Percentiles rank a stretch among this genome's conserved stretches.
Evolutionary conservation across 75 land plant genomes (phyloP).

Genomic region (Ceratopteris richardii): DNA sequence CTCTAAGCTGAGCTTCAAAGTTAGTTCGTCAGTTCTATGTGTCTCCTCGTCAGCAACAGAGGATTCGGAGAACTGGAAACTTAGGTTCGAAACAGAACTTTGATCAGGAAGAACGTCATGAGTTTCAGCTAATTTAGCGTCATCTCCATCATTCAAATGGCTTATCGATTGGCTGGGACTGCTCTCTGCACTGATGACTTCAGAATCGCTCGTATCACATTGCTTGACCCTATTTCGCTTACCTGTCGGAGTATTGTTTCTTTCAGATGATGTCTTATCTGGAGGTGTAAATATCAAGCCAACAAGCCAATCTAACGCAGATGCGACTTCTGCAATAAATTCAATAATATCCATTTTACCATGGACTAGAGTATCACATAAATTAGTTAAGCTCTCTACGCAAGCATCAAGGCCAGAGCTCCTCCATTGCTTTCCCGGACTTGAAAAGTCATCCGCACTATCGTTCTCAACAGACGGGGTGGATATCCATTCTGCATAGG

Average conservation of each 20-base stretch:
- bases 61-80: not conserved
- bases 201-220: slow-evolving; percentile 14
- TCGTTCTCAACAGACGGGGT: slow-evolving; percentile 17
- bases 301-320: slow-evolving; percentile 63
- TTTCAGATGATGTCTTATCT: slow-evolving; percentile 56
- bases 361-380: slow-evolving; percentile 46
- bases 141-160: slow-evolving; percentile 19
- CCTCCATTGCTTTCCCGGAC: slow-evolving; percentile 40
- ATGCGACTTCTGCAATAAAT: slow-evolving; percentile 39
- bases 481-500: slow-evolving; percentile 15
- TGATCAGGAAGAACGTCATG: slow-evolving; percentile 2
- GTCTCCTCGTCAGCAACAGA: slow-evolving; percentile 6
- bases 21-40: slow-evolving; percentile 8
- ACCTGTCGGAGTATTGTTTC: slow-evolving; percentile 22
- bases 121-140: slow-evolving; percentile 6
- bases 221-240: slow-evolving; percentile 20
- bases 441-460: not conserved
- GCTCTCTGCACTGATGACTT: slow-evolving; percentile 10
- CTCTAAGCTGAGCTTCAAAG: slow-evolving; percentile 7
- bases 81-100: slow-evolving; percentile 4
- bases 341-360: slow-evolving; percentile 42
- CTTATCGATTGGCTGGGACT: slow-evolving; percentile 17
- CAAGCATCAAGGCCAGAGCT: slow-evolving; percentile 35
- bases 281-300: slow-evolving; percentile 50
- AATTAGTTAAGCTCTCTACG: slow-evolving; percentile 33